Base-by-base conservation (phyloP, 2,329 filamentous ascomycete genomes). In the Alternaria conjuncta region DNA sequence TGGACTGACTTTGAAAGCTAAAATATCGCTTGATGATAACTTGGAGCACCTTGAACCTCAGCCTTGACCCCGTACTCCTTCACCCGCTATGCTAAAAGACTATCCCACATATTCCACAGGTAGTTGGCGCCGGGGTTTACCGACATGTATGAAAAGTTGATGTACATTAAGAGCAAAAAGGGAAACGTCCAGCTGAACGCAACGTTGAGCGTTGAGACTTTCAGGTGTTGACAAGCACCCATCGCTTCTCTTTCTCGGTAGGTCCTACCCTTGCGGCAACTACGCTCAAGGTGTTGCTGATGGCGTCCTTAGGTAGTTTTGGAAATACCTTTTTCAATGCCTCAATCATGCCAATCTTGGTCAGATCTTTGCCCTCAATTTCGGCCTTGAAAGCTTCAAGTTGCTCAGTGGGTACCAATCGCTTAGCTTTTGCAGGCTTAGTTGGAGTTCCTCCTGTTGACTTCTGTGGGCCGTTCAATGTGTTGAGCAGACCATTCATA, bases 301-400 rank as follows among this genome's bases (percentile, higher is more conserved):
- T 88, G 23, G 89, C 87, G 20, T 88, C 87, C 71, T 90, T 92
- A 2, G 90, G 87, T 49, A 90, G 86, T 65, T 89, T 89, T 1
- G 90, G 88, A 69, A 95, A 93, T 82, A 88, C 85, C 75, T 91
- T 90, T 79, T 93, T 92, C 64, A 96, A 79, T 6, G 91, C 85
- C 78, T 95, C 92, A 9, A 93, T 84, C 70, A 96, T 81, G 8
- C 91, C 92, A 2, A 89, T 80, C 80, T 96, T 96, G 43, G 88
- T 92, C 53, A 93, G 82, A 79, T 91, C 87, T 66, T 88, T 91
- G 18, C 89, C 91, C 54, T 89, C 80, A n/a, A 96, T 85, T 1
- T 88, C 88, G 28, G 85, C 82, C 77, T 90, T 94, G 79, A 96
- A 93, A 11, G 89, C 87, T 1, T 84, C 82, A 30, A 93, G 77